Percentiles rank a stretch among this genome's conserved stretches.
These are phyloP conservation scores for Penicillium sp. DNA, from an alignment of 2,329 filamentous ascomycete species.

Conservation along the genomic window DNA sequence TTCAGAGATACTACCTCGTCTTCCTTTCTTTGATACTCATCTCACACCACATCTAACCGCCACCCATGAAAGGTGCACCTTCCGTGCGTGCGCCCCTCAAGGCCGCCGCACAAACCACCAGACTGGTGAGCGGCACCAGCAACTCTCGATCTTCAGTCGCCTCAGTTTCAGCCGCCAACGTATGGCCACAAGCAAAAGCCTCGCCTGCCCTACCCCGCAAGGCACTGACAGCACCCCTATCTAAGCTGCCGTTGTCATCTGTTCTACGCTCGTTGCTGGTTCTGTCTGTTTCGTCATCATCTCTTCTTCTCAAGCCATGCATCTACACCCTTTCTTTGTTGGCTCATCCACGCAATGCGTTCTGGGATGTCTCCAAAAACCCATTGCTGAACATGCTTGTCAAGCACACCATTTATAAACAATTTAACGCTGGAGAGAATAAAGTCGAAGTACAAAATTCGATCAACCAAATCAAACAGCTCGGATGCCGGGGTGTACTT, in stretches of 20 bases:
- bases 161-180: slow-evolving; percentile 26
- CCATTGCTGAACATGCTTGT: slow-evolving; percentile 46
- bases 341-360: slow-evolving; percentile 43
- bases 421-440: slow-evolving; percentile 57
- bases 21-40: background rate
- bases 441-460: slow-evolving; percentile 48
- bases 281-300: slow-evolving; percentile 38
- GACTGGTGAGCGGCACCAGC: slow-evolving; percentile 35
- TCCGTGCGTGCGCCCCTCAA: slow-evolving; percentile 25
- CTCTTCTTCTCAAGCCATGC: slow-evolving; percentile 66
- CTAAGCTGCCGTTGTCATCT: slow-evolving; percentile 38
- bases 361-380: slow-evolving; percentile 52
- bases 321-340: slow-evolving; percentile 65
- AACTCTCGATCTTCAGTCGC: slow-evolving; percentile 33
- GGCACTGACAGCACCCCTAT: slow-evolving; percentile 29
- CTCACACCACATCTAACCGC: background rate
- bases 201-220: slow-evolving; percentile 24
- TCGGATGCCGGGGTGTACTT: slow-evolving; percentile 55
- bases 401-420: slow-evolving; percentile 53
- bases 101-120: slow-evolving; percentile 10
- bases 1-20: background rate
- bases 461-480: slow-evolving; percentile 45
- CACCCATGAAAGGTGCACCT: slow-evolving; percentile 31
- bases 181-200: slow-evolving; percentile 22
- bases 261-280: slow-evolving; percentile 39